Percentiles rank a stretch among this genome's conserved stretches.
These are phyloP conservation scores for Marchantia paleacea DNA, from an alignment of 225 moss, liverwort and hornwort species.

Conservation along the genomic window DNA sequence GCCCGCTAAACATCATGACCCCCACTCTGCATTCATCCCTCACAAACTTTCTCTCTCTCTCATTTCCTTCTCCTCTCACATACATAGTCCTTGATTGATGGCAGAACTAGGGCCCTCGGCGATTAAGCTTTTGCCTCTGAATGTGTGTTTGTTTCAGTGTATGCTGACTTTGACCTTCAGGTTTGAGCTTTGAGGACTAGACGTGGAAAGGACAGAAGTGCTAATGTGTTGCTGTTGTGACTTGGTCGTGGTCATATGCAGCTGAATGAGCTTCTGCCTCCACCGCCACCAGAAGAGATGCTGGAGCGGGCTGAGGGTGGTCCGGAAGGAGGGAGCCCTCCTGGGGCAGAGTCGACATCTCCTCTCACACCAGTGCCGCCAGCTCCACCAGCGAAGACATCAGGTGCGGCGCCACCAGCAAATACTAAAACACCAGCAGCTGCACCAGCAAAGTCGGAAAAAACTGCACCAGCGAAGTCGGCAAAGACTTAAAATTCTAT, in stretches of 20 bases:
- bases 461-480: conserved; percentile 27
- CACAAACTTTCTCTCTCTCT: too few species aligned
- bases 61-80: too few species aligned
- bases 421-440: conserved; percentile 36
- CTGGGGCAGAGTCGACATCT: conserved; percentile 9
- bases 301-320: not conserved
- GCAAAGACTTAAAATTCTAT: conserved; percentile 16
- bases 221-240: not conserved
- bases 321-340: not conserved
- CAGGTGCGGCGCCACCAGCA: conserved; percentile 43
- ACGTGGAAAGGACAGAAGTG: too few species aligned
- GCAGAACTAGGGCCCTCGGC: too few species aligned
- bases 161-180: not conserved
- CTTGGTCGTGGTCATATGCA: conserved; percentile 7
- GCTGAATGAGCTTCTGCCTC: conserved; percentile 47
- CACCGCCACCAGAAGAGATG: conserved; percentile 20
- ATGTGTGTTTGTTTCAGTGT: not conserved
- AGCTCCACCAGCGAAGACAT: conserved; percentile 30
- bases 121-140: too few species aligned
- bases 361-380: conserved; percentile 34
- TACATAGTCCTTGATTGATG: too few species aligned
- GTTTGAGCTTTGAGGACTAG: not conserved
- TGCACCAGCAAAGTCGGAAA: conserved; percentile 31
- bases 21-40: not conserved
- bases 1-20: not conserved